A percentile compares a stretch with the other conserved stretches of the same genome.
phyloP scores from a whole-genome alignment of 2,329 filamentous ascomycete genomes.

The Colletotrichum sp. region DNA sequence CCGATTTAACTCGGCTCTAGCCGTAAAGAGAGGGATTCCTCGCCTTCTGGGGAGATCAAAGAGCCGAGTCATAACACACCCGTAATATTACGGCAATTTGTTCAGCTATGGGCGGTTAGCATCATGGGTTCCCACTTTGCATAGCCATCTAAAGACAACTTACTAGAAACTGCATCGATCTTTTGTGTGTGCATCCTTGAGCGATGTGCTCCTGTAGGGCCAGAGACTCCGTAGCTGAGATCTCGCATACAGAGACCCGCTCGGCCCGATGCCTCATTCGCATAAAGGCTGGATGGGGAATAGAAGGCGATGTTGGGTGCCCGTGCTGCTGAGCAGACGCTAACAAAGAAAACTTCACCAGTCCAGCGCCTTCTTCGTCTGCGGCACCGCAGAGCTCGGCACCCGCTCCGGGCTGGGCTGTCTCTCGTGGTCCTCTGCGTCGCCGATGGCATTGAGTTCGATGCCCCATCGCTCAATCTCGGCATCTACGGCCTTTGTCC shows the following conservation, averaged over 20 bases:
- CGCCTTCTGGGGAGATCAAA: neutral
- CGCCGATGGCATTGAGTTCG: slow-evolving; percentile 29
- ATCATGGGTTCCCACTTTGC: neutral
- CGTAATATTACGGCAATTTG: slow-evolving; percentile 4
- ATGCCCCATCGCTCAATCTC: slow-evolving; percentile 39
- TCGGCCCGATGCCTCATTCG: neutral
- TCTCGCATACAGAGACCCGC: neutral
- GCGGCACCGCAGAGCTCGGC: slow-evolving; percentile 25
- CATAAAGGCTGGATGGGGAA: neutral
- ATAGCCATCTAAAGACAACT: neutral
- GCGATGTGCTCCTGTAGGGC: neutral
- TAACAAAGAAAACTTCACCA: slow-evolving; percentile 32
- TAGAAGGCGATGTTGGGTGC: neutral
- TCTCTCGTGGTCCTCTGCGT: slow-evolving; percentile 35
- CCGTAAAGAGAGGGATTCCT: neutral
- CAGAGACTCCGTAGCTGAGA: neutral
- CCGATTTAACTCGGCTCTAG: slow-evolving; percentile 10
- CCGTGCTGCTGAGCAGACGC: neutral
- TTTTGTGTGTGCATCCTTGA: neutral
- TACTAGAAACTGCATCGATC: slow-evolving; percentile 1
- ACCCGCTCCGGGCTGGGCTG: slow-evolving; percentile 30
- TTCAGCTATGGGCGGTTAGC: slow-evolving; percentile 8
- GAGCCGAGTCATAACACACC: neutral
- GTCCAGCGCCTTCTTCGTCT: slow-evolving; percentile 38
- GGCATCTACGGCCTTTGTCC: slow-evolving; percentile 48